Evolutionary conservation across 2,329 filamentous ascomycete species (phyloP).

Genomic region (Monilinia polystroma): DNA sequence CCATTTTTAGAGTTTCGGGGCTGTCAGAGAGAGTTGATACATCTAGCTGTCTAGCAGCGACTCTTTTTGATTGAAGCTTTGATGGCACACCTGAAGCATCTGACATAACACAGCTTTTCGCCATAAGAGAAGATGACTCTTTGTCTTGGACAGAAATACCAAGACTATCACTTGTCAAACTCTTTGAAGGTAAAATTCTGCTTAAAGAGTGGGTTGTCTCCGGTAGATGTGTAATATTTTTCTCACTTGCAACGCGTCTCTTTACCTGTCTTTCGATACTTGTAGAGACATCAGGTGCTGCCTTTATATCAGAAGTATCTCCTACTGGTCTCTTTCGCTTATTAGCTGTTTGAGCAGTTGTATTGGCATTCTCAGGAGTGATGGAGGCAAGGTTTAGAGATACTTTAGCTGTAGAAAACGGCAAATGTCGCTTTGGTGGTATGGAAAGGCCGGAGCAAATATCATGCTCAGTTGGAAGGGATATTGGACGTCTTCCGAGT

Average conservation of each 20-base stretch:
- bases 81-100: constrained; percentile 27
- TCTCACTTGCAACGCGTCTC: constrained; percentile 8
- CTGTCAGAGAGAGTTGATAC: constrained; percentile 19
- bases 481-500: constrained; percentile 13
- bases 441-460: constrained; percentile 25
- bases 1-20: constrained; percentile 32
- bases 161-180: background rate
- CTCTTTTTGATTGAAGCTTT: constrained; percentile 23
- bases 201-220: background rate
- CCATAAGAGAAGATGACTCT: constrained; percentile 29
- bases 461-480: constrained; percentile 19
- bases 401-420: constrained; percentile 31
- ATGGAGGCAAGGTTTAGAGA: background rate
- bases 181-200: background rate
- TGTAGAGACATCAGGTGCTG: background rate
- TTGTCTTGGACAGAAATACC: constrained; percentile 16
- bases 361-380: background rate
- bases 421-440: constrained; percentile 36
- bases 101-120: constrained; percentile 29
- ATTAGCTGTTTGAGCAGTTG: background rate
- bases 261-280: background rate
- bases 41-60: constrained; percentile 24
- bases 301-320: background rate
- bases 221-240: constrained; percentile 1
- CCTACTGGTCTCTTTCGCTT: constrained; percentile 9